phyloP scores from a whole-genome alignment of 352 stramenopile species.

The Globisporangium cederbergense region DNA sequence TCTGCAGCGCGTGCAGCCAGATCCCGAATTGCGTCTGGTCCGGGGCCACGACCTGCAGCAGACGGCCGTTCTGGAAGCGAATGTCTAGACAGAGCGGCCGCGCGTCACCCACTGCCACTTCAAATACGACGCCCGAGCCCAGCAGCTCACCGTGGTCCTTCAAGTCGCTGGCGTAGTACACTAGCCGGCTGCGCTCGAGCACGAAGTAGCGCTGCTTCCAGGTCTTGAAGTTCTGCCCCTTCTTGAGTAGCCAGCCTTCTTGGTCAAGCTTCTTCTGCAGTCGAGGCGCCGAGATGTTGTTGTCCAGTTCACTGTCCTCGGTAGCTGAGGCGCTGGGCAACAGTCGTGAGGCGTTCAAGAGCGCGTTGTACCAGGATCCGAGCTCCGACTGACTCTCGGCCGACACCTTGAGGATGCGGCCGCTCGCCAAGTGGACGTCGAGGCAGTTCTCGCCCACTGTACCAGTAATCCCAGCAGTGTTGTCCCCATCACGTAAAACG shows the following conservation, averaged over 20 bases:
- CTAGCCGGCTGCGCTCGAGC: constrained; percentile 56
- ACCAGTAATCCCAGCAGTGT: constrained; percentile 8
- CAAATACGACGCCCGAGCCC: constrained; percentile 65
- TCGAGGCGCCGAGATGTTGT: neutral
- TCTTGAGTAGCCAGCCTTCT: constrained; percentile 74
- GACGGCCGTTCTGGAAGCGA: constrained; percentile 69
- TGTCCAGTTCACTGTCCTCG: constrained; percentile 2
- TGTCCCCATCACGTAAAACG: constrained; percentile 28
- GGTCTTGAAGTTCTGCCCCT: constrained; percentile 77
- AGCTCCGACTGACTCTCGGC: constrained; percentile 41
- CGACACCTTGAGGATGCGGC: constrained; percentile 44
- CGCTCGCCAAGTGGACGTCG: constrained; percentile 43
- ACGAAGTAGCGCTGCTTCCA: constrained; percentile 85
- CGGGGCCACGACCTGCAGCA: constrained; percentile 60
- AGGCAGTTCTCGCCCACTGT: constrained; percentile 26
- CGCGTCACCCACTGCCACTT: constrained; percentile 48
- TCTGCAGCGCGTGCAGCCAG: constrained; percentile 51
- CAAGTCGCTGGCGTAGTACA: constrained; percentile 44
- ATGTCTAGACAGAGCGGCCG: constrained; percentile 64
- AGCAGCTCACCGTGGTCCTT: constrained; percentile 35
- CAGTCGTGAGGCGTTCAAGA: constrained; percentile 23
- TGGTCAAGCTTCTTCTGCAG: constrained; percentile 12
- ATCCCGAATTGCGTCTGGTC: constrained; percentile 47
- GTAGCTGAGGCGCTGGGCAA: neutral
- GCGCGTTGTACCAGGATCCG: constrained; percentile 42